Base-by-base conservation (phyloP, 2,329 filamentous ascomycete genomes). In the Claviceps sp. region DNA sequence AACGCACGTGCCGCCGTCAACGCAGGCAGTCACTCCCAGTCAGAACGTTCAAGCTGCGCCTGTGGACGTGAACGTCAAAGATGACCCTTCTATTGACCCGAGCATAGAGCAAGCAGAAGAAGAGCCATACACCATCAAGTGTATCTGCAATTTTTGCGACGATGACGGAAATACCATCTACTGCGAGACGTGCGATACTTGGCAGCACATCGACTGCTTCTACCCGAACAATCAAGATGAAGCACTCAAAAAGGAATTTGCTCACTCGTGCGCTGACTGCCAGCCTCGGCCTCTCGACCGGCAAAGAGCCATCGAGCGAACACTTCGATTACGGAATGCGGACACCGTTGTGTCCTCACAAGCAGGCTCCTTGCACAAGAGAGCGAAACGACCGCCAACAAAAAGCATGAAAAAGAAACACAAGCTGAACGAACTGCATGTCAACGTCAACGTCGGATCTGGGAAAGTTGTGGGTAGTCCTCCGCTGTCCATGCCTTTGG, bases 151-250 rank as follows among this genome's bases (percentile, higher is more conserved):
- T 66, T 96, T 86, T 69, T 74, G 82, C 66, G 89, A 95, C 73
- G 93, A 98, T 75, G 93, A 98, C 74, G 93, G 93, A 69, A 91
- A 88, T 69, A 98, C 93, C 54, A 94, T 98, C 56, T 88, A 90
- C 69, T 98, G 93, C 76, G 93, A 97, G 66, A 80, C 77, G 53
- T 98, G 93, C 75, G 87, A 95, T 66, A 93, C 89, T 48, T 98
- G 93, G 93, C 93, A 98, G 70, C 93, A 98, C 69, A 95, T 95
- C 61, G 84, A 89, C 65, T 98, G 93, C 71, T 97, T 95, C 71
- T 97, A 97, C 66, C 80, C 80, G 22, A 68, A 79, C 57, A 86
- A 88, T 60, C 78, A 80, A 64, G 78, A 82, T 66, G 76, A 86
- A 74, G 77, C 86, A 71, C 70, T 90, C 66, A 68, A 84, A 73